A percentile compares a stretch with the other conserved stretches of the same genome.
Conservation (phyloP, 2,329 filamentous ascomycete species). For the Colletotrichum phormii region DNA sequence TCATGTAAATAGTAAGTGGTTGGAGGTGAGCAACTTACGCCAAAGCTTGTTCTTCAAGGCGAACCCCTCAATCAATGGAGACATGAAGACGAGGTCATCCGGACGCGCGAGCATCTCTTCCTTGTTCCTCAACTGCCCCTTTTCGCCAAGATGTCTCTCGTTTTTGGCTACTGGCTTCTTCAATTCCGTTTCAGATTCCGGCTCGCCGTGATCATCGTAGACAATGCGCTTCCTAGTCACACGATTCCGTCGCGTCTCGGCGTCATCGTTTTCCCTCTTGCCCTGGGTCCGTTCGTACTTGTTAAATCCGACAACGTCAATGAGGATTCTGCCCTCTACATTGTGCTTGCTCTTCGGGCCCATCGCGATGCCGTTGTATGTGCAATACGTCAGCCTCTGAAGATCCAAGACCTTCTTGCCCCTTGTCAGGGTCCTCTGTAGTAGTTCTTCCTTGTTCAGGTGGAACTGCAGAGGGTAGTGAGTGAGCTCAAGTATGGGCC, state of each 20-base stretch:
- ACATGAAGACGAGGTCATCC: slow-evolving; percentile 54
- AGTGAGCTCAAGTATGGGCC: slow-evolving; percentile 51
- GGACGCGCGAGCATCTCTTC: slow-evolving; percentile 51
- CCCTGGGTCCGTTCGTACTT: slow-evolving; percentile 52
- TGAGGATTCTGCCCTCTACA: slow-evolving; percentile 53
- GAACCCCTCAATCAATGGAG: slow-evolving; percentile 55
- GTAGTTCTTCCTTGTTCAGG: slow-evolving; percentile 44
- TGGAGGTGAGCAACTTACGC: slow-evolving; percentile 45
- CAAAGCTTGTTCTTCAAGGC: slow-evolving; percentile 59
- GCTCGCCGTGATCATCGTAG: neutral
- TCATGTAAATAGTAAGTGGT: neutral
- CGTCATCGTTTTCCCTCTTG: slow-evolving; percentile 49
- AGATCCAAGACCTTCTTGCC: slow-evolving; percentile 55
- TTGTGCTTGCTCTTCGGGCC: slow-evolving; percentile 46
- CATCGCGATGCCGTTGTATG: slow-evolving; percentile 55
- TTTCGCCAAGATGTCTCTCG: slow-evolving; percentile 44
- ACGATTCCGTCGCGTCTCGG: slow-evolving; percentile 41
- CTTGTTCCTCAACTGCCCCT: slow-evolving; percentile 52
- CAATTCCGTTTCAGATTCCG: neutral
- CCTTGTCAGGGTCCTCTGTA: slow-evolving; percentile 45
- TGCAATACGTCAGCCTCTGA: slow-evolving; percentile 54
- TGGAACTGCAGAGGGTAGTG: slow-evolving; percentile 52
- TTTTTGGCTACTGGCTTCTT: neutral
- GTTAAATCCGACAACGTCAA: slow-evolving; percentile 56
- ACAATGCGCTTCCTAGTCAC: slow-evolving; percentile 11